These are phyloP conservation scores for Eutypa lata DNA, from an alignment of 2,329 filamentous ascomycete genomes.

Conservation along the genomic window DNA sequence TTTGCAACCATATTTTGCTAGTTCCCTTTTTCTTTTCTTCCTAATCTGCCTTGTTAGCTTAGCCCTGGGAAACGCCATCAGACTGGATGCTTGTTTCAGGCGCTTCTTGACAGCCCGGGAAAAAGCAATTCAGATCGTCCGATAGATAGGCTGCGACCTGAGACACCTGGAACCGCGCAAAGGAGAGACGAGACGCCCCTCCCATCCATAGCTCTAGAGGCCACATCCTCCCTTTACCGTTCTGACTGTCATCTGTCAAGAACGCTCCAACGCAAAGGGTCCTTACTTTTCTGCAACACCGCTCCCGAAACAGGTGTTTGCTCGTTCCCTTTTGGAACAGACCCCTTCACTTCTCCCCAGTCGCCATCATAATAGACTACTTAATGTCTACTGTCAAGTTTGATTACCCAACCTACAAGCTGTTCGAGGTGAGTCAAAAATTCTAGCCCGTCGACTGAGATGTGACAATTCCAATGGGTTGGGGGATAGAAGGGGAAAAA, in stretches of 20 bases:
- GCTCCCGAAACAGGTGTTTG: slow-evolving; percentile 35
- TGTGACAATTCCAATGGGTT: neutral
- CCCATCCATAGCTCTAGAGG: slow-evolving; percentile 6
- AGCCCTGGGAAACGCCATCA: slow-evolving; percentile 10
- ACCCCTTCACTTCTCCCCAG: slow-evolving; percentile 25
- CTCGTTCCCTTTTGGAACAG: slow-evolving; percentile 27
- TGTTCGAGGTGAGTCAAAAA: slow-evolving; percentile 54
- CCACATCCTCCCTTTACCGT: slow-evolving; percentile 2
- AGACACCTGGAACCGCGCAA: slow-evolving; percentile 21
- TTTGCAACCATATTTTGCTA: too few species aligned
- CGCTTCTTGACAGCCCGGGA: slow-evolving; percentile 8
- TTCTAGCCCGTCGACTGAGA: neutral
- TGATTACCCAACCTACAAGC: slow-evolving; percentile 53
- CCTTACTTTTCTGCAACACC: slow-evolving; percentile 23
- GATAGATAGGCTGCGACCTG: slow-evolving; percentile 21
- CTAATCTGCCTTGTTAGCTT: slow-evolving; percentile 12
- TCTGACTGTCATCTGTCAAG: neutral
- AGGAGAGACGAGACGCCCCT: slow-evolving; percentile 9
- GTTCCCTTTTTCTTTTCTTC: too few species aligned
- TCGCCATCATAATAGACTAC: slow-evolving; percentile 30
- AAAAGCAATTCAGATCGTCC: slow-evolving; percentile 16
- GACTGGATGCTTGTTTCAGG: slow-evolving; percentile 25
- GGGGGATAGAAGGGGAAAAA: neutral
- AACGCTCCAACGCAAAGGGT: slow-evolving; percentile 11
- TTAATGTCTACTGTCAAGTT: slow-evolving; percentile 60